Conservation (phyloP, 345 rosid genomes). For the Noccaea bulbosa region DNA sequence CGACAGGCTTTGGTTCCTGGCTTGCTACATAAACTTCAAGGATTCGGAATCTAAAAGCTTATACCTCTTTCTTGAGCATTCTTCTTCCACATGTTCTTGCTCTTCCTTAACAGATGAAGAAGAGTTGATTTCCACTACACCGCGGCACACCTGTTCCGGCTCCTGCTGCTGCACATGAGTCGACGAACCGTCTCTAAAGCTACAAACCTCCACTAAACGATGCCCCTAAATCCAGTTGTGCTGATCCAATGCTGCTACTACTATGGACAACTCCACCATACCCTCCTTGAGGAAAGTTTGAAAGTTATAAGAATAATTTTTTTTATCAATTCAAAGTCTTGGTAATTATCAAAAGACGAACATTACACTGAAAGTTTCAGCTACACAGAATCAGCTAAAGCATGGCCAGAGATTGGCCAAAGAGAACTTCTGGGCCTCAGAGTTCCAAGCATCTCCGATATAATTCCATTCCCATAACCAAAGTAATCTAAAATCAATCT, state of each 20-base stretch:
- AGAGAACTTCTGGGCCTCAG: too few relatives aligned
- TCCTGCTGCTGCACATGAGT: constrained; percentile 4
- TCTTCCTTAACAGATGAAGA: constrained; percentile 46
- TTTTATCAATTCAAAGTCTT: background rate
- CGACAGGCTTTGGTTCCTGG: constrained; percentile 76
- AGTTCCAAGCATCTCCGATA: too few relatives aligned
- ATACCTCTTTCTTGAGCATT: constrained; percentile 45
- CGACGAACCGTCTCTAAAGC: constrained; percentile 20
- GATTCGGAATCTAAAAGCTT: constrained; percentile 6
- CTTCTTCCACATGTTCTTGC: constrained; percentile 33
- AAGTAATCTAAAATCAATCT: too few relatives aligned
- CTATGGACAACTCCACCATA: constrained; percentile 30
- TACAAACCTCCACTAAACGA: constrained; percentile 33
- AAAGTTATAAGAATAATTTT: too few relatives aligned
- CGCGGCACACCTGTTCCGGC: constrained; percentile 12
- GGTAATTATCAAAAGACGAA: background rate
- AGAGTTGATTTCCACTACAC: constrained; percentile 39
- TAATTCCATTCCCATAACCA: too few relatives aligned
- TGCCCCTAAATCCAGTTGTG: constrained; percentile 28
- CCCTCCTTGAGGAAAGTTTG: too few relatives aligned
- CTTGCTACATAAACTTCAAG: constrained; percentile 13
- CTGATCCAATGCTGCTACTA: constrained; percentile 41
- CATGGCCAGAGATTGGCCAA: too few relatives aligned
- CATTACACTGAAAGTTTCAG: too few relatives aligned
- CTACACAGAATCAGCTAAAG: background rate